Evolutionary conservation across 768 basidiomycete genomes (phyloP), one percentile per base, ranked within the genome.

Genomic region (Lactarius vividus): DNA sequence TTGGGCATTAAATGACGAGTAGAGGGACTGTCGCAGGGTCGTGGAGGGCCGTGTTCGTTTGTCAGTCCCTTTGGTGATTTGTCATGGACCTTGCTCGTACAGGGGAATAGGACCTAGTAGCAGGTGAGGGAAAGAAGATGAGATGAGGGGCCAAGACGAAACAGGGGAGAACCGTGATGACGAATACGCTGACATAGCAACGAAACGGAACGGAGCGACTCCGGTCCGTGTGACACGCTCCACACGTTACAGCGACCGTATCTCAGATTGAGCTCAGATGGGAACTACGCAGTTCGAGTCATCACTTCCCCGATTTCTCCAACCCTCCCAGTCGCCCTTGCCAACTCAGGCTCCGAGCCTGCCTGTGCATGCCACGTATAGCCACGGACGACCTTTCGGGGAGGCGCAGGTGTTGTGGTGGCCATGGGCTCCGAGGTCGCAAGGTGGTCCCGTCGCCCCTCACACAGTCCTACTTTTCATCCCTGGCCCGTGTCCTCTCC

Each of bases 1-100:
- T 93, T 92, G 7, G 91, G 88, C 83, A 93, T 79, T 0, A 88
- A 87, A 69, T 93, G 92, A 92, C 2, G 86, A 83, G 67, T 84
- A 84, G 3, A 10, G 44, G 91, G 79, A 70, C 89, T 89, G 70
- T 92, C 90, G 1, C 83, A 84, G 84, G 81, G 81, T 63, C 74
- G 75, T 0, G 88, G 82, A 2, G 79, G 71, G 0, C 88, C 87
- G 33, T 79, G 82, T 57, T 76, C 80, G 0, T 87, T 88, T 3
- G 84, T 82, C 59, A 80, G 75, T 0, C 85, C 85, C 39, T 76
- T 74, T 0, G 83, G 84, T 0, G 83, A 83, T 42, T 88, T 85
- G 40, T 79, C 78, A 0, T 88, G 88, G 3, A 79, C 73, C 33
- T 79, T 79, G 13, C 79, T 78, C 54, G 77, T 82, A 0, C 83